A percentile compares a stretch with the other conserved stretches of the same genome.
These are phyloP conservation scores for Coemansia sp. DNA, from an alignment of 192 early-diverging fungal species.

Conservation along the genomic window DNA sequence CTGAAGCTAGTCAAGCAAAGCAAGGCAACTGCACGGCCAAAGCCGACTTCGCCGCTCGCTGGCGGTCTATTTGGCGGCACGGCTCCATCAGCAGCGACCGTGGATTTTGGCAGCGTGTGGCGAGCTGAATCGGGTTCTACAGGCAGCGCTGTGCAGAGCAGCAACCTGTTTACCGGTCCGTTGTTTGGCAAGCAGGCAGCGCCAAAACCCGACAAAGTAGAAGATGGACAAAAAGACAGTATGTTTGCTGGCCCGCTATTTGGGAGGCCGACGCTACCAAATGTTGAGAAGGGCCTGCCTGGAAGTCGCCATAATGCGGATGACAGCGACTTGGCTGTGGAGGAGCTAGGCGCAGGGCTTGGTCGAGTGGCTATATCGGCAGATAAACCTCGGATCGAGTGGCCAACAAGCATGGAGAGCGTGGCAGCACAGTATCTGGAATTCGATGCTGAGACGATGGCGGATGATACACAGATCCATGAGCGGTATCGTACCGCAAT, in stretches of 20 bases:
- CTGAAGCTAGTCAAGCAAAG: conserved; percentile 1
- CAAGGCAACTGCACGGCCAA: background rate
- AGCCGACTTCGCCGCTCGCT: background rate
- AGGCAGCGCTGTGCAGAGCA: background rate
- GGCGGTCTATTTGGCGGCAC: background rate
- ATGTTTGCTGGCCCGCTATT: background rate
- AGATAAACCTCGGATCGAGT: conserved; percentile 11
- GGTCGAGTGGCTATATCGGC: background rate
- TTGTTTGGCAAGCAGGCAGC: conserved; percentile 15
- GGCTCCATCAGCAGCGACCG: background rate
- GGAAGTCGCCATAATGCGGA: background rate
- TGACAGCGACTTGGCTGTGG: background rate
- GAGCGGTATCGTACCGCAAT: conserved; percentile 28
- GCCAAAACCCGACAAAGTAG: background rate
- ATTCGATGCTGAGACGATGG: conserved; percentile 26
- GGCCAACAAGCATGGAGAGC: conserved; percentile 5
- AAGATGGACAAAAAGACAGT: background rate
- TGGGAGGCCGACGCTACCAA: background rate
- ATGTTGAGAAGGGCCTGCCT: background rate
- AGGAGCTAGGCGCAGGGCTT: background rate
- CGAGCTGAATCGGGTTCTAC: background rate
- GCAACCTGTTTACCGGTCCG: conserved; percentile 16
- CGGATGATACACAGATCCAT: background rate
- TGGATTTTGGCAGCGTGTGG: conserved; percentile 52
- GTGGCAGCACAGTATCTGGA: conserved; percentile 29